These are phyloP conservation scores for Sphaerostilbella broomeana DNA, from an alignment of 2,329 filamentous ascomycete genomes.

Conservation along the genomic window DNA sequence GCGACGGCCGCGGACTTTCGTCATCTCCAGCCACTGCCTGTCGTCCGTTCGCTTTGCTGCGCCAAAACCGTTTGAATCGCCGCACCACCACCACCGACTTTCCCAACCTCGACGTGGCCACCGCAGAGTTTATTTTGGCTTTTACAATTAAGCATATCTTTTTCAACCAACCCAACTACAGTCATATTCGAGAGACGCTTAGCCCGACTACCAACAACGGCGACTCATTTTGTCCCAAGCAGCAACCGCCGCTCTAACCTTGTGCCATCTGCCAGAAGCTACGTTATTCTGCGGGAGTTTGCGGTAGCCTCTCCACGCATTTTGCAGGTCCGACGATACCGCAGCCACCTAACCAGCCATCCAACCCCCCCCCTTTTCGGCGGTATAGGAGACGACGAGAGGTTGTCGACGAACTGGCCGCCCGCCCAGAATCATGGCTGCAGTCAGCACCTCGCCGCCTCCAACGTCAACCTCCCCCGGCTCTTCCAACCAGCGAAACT, in stretches of 20 bases:
- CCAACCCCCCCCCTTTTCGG: not conserved
- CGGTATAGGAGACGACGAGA: conserved; percentile 5
- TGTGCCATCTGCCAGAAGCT: too few relatives aligned
- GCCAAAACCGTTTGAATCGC: conserved; percentile 4
- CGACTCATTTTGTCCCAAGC: too few relatives aligned
- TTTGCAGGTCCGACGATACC: too few relatives aligned
- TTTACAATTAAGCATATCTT: too few relatives aligned
- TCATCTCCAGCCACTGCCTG: conserved; percentile 6
- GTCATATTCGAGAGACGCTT: too few relatives aligned
- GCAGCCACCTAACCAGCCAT: too few relatives aligned
- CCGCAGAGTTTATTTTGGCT: not conserved
- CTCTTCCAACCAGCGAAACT: conserved; percentile 7
- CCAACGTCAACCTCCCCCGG: conserved; percentile 24
- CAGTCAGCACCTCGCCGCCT: conserved; percentile 30
- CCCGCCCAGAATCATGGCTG: conserved; percentile 25
- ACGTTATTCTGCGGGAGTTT: conserved; percentile 1
- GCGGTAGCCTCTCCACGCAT: conserved; percentile 7
- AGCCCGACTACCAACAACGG: too few relatives aligned
- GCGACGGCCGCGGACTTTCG: conserved; percentile 1
- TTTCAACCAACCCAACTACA: too few relatives aligned
- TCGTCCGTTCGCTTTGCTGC: conserved; percentile 11
- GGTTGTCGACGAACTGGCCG: conserved; percentile 6
- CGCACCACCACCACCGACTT: conserved; percentile 2
- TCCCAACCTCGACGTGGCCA: conserved; percentile 2
- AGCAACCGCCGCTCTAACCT: too few relatives aligned